phyloP scores from a whole-genome alignment of 306 rosid species.

The Castanea crenata region DNA sequence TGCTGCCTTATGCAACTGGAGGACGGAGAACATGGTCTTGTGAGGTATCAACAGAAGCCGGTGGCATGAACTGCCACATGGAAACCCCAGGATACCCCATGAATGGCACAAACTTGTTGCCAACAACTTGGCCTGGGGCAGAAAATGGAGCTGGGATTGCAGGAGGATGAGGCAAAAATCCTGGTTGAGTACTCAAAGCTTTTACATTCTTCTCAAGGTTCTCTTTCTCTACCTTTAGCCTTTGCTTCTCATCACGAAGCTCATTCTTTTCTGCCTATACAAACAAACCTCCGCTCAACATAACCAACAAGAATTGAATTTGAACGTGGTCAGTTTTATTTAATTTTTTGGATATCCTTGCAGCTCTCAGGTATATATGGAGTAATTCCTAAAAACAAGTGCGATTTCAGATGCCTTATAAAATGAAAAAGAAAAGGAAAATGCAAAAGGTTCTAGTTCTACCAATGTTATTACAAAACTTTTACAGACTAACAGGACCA shows the following conservation, averaged over 20 bases:
- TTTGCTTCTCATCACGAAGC: conserved; percentile 91
- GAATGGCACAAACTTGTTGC: conserved; percentile 73
- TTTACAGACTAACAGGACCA: no score
- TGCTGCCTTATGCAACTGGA: conserved; percentile 71
- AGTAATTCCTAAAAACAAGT: background rate
- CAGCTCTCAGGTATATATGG: background rate
- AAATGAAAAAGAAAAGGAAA: background rate
- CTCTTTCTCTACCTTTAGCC: conserved; percentile 76
- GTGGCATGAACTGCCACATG: conserved; percentile 96
- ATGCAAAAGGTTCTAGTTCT: no score
- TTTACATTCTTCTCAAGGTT: conserved; percentile 60
- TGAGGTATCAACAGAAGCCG: conserved; percentile 77
- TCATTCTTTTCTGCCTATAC: conserved; percentile 88
- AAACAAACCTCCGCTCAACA: conserved; percentile 12
- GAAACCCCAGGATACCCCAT: conserved; percentile 83
- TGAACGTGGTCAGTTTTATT: background rate
- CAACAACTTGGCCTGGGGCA: conserved; percentile 50
- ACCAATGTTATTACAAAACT: no score
- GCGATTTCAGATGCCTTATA: background rate
- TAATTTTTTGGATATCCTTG: background rate
- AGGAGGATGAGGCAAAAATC: conserved; percentile 57
- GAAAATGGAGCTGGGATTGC: conserved; percentile 42
- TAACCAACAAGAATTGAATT: background rate
- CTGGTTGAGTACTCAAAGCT: conserved; percentile 43
- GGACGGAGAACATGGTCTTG: conserved; percentile 89